Evolutionary conservation across 805 yeast genomes (phyloP), one percentile per base, ranked within the genome.

Genomic region (Lipomyces sp.): DNA sequence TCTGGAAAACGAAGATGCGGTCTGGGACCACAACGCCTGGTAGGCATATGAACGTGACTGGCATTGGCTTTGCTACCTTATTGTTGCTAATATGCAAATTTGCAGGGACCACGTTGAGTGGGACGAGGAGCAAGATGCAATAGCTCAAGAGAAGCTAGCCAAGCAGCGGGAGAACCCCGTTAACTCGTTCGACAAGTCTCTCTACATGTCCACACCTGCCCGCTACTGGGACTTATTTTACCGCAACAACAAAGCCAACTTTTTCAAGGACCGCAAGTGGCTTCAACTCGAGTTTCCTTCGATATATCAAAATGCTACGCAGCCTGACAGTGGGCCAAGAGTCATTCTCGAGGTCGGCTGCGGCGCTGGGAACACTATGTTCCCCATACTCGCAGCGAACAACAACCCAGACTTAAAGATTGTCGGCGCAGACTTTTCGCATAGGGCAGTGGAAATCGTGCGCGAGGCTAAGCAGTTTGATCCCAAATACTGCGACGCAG

Each of bases 231-330:
- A 93, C 68, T 78, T 85, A 6, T 93, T 93, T 65, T 93, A 93
- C 68, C 83, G 84, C 61, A 86, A 90, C 65, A 91, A 93, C 68
- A 80, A 78, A 61, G 96, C 87, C 60, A 93, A 91, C 68, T 93
- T 93, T 71, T 93, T 93, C 76, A 93, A 93, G 67, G 96, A 93
- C 68, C 76, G 98, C 61, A 90, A 87, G 64, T 93, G 98, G 98
- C 74, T 93, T 53, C 88, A 86, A 65, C 84, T 91, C 42, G 98
- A 93, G 70, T 93, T 93, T 58, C 98, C 98, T 1, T 71, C 79
- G 13, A 69, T 93, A 32, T 91, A 84, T 64, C 83, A 82, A 54
- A 10, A 41, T 7, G 84, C 87, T 4, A 87, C 95, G 2, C 79
- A 80, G 55, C 76, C 78, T 22, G 84, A 82, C 58, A 75, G 83